A percentile compares a stretch with the other conserved stretches of the same genome.
Evolutionary conservation across 2,329 filamentous ascomycete species (phyloP).

Genomic region (Elsinoe australis): DNA sequence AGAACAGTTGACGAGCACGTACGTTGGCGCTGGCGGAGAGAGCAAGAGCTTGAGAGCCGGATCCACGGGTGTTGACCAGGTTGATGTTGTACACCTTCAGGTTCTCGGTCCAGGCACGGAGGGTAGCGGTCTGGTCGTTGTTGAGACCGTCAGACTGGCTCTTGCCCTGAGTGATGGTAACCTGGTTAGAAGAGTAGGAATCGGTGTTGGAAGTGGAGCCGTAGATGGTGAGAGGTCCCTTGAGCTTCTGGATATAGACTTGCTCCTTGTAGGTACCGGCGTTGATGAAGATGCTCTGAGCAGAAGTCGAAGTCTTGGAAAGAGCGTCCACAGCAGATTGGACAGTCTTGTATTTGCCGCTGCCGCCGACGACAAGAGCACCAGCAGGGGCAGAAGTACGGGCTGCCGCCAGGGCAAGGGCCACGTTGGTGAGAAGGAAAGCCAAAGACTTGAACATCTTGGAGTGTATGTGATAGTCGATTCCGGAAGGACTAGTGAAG

Average conservation of each 20-base stretch:
- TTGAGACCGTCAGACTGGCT: constrained; percentile 42
- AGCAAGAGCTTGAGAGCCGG: constrained; percentile 47
- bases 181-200: constrained; percentile 50
- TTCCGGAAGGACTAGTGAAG: not conserved
- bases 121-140: constrained; percentile 49
- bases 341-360: constrained; percentile 42
- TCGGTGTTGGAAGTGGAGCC: constrained; percentile 50
- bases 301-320: constrained; percentile 42
- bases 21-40: constrained; percentile 43
- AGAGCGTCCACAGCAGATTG: constrained; percentile 53
- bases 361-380: constrained; percentile 43
- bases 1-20: constrained; percentile 7
- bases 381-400: constrained; percentile 44
- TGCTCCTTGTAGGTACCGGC: constrained; percentile 55
- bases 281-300: constrained; percentile 56
- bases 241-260: constrained; percentile 45
- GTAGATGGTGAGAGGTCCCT: constrained; percentile 48
- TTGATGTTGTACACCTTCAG: constrained; percentile 59
- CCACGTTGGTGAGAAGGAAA: constrained; percentile 19
- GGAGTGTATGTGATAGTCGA: not conserved
- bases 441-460: constrained; percentile 19
- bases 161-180: constrained; percentile 45
- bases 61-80: constrained; percentile 43
- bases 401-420: constrained; percentile 25
- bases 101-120: constrained; percentile 42